phyloP scores from a whole-genome alignment of 2,329 filamentous ascomycete genomes.

The Claviceps pazoutovae region DNA sequence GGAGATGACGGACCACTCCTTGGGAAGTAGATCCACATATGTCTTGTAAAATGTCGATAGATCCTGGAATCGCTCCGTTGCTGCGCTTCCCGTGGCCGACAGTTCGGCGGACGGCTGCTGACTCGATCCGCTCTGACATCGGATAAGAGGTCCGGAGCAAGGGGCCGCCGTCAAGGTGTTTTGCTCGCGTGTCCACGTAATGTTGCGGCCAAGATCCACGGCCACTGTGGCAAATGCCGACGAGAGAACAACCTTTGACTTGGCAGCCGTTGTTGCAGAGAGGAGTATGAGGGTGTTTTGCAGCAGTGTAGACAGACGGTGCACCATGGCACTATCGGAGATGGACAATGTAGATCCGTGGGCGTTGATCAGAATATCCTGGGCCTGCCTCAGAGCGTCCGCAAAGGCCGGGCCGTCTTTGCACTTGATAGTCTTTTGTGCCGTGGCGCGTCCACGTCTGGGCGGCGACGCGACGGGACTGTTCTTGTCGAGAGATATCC shows the following conservation, averaged over 20 bases:
- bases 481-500: slow-evolving; percentile 21
- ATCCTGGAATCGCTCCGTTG: slow-evolving; percentile 32
- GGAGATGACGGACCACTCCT: slow-evolving; percentile 73
- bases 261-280: slow-evolving; percentile 42
- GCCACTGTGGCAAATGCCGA: slow-evolving; percentile 48
- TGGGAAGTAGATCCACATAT: slow-evolving; percentile 75
- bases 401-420: slow-evolving; percentile 31
- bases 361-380: slow-evolving; percentile 50
- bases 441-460: slow-evolving; percentile 15
- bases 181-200: slow-evolving; percentile 52
- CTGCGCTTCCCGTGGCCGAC: slow-evolving; percentile 8
- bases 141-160: slow-evolving; percentile 8
- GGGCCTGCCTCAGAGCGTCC: slow-evolving; percentile 48
- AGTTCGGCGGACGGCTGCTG: background rate
- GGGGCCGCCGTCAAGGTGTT: slow-evolving; percentile 27
- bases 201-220: slow-evolving; percentile 55
- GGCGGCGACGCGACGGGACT: slow-evolving; percentile 23
- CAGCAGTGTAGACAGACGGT: slow-evolving; percentile 47
- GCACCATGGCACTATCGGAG: slow-evolving; percentile 44
- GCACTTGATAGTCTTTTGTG: slow-evolving; percentile 17
- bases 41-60: slow-evolving; percentile 57
- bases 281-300: slow-evolving; percentile 53
- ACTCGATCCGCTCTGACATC: slow-evolving; percentile 19
- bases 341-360: slow-evolving; percentile 42
- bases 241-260: slow-evolving; percentile 31